Evolutionary conservation across 2,329 filamentous ascomycete species (phyloP), one percentile per base, ranked within the genome.

Genomic region (Neoarthrinium moseri): DNA sequence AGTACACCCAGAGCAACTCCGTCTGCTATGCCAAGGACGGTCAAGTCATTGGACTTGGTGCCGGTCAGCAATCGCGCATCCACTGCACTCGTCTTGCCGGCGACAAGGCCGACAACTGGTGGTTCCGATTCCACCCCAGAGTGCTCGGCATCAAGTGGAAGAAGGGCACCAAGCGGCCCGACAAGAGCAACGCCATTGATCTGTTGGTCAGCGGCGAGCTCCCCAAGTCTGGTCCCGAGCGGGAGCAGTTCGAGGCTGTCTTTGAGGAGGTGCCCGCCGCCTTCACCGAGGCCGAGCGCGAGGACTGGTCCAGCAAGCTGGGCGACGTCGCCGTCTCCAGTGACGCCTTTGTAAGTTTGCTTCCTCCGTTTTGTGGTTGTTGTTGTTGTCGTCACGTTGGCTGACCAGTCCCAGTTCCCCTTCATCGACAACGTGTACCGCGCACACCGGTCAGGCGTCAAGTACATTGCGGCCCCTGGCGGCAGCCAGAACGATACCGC

Each of bases 51-150:
- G 94, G 94, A 55, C 84, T 99, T 46, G 94, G 94, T 55, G 94
- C 94, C 45, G 94, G 94, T 50, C 94, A 99, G 71, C 94, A 99
- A 74, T 95, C 89, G 51, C 87, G 94, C 57, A 99, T 99, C 59
- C 94, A 99, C 80, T 99, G 94, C 82, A 99, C 94, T 33, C 87
- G 94, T 55, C 83, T 99, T 42, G 94, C 94, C 10, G 94, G 94
- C 50, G 92, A 97, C 77, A 99, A 99, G 79, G 90, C 91, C 39
- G 94, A 99, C 71, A 96, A 95, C 78, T 97, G 92, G 92, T 99
- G 92, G 94, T 87, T 99, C 78, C 88, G 94, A 61, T 97, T 97
- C 83, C 89, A 96, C 75, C 86, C 89, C 57, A 86, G 89, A 43
- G 89, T 94, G 11, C 79, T 97, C 40, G 78, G 75, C 63, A 86